Evolutionary conservation across 2,329 filamentous ascomycete genomes (phyloP), one percentile per base, ranked within the genome.

Genomic region (Pezizomycotina sp.): DNA sequence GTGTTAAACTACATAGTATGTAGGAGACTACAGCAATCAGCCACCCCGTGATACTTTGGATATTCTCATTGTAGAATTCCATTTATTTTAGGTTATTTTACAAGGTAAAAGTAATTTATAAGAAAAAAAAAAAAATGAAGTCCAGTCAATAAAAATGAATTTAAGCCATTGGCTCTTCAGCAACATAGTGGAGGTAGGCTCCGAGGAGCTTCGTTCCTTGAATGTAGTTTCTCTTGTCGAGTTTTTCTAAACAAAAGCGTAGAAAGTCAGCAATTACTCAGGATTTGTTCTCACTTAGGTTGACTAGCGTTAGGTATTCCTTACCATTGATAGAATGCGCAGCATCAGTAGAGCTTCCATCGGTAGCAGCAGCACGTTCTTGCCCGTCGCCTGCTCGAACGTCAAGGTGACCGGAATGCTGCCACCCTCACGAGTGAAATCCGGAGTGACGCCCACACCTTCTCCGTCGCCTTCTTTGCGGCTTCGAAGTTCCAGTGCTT

Each of bases 401-500:
- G 83, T 95, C 53, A 98, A 63, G 5, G 89, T 98, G 34, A 98
- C 82, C 3, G 89, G 89, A 52, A 98, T 98, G 60, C 82, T 80
- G 61, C 89, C 89, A 59, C 89, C 89, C 63, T 98, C 89, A 46
- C 89, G 73, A 25, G 89, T 98, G 60, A 92, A 77, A 62, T 98
- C 89, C 16, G 89, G 89, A 63, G 83, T 69, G 36, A 92, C 77
- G 35, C 80, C 71, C 83, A 98, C 23, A 98, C 89, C 47, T 82
- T 73, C 65, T 95, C 77, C 21, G 89, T 83, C n/a, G 89, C 89
- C 69, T 92, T 95, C 55, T 77, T 73, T 9, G 89, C 89, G 16
- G 86, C 86, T 19, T 74, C 71, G 62, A 95, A 98, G 68, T 98
- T 98, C 83, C 89, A 95, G 68, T 98, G 86, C 63, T 92, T 89